Evolutionary conservation across 192 early-diverging fungal genomes (phyloP).

Genomic region (Pilobolus umbonatus): DNA sequence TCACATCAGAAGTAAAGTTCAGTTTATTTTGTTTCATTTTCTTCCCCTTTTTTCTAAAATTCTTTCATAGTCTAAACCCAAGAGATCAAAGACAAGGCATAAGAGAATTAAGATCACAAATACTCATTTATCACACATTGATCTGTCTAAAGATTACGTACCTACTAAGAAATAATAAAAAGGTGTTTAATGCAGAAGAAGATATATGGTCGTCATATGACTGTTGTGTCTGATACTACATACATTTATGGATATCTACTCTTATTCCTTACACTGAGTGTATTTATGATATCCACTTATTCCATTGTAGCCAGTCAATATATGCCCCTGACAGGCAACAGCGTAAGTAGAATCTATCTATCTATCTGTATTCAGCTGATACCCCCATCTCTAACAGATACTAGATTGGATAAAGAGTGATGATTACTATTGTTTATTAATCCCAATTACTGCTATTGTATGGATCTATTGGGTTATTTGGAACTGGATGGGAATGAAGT

Average conservation of each 20-base stretch:
- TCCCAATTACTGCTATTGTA: constrained; percentile 76
- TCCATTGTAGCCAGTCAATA: too few relatives aligned
- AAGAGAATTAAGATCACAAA: constrained; percentile 76
- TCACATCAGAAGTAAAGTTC: constrained; percentile 41
- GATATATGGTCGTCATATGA: too few relatives aligned
- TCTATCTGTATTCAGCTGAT: too few relatives aligned
- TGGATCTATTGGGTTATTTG: constrained; percentile 73
- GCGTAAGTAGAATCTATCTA: too few relatives aligned
- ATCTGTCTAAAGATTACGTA: constrained; percentile 71
- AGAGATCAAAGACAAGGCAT: constrained; percentile 52
- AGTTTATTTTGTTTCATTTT: neutral
- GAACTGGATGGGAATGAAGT: constrained; percentile 97
- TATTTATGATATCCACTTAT: too few relatives aligned
- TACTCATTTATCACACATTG: constrained; percentile 69
- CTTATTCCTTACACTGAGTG: too few relatives aligned
- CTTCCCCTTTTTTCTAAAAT: neutral
- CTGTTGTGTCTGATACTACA: too few relatives aligned
- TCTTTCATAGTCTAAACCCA: constrained; percentile 38
- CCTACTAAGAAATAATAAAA: constrained; percentile 24
- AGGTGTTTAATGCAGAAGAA: too few relatives aligned
- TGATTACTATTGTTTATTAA: constrained; percentile 76
- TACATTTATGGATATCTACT: too few relatives aligned
- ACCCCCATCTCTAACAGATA: too few relatives aligned
- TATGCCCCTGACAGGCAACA: too few relatives aligned
- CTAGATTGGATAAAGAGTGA: constrained; percentile 72